Evolutionary conservation across 2,329 filamentous ascomycete species (phyloP).

Genomic region (Dactylellina drechsleri): DNA sequence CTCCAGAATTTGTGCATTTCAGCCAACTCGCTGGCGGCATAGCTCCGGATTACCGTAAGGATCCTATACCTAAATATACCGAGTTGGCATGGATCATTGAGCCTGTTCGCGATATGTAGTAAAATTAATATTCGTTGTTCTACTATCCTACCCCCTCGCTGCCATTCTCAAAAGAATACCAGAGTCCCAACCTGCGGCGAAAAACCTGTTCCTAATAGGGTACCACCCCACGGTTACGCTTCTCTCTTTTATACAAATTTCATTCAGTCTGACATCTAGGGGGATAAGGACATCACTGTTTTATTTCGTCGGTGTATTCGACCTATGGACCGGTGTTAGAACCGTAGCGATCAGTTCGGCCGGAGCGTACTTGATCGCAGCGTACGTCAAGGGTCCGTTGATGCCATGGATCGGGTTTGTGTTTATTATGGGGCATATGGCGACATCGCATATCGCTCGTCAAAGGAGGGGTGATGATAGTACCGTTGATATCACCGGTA

Average conservation of each 20-base stretch:
- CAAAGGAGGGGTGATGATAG: conserved; percentile 75
- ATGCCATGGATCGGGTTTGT: conserved; percentile 98
- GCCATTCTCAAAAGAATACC: conserved; percentile 88
- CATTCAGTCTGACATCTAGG: background rate
- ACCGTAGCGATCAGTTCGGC: conserved; percentile 82
- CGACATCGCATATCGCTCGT: conserved; percentile 84
- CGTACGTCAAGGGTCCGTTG: conserved; percentile 83
- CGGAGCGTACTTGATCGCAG: conserved; percentile 83
- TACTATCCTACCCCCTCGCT: conserved; percentile 91
- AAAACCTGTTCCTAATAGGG: conserved; percentile 88
- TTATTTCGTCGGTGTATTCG: conserved; percentile 91
- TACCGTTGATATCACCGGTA: conserved; percentile 82
- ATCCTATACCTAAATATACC: background rate
- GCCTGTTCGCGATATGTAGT: conserved; percentile 67
- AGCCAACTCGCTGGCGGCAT: conserved; percentile 37
- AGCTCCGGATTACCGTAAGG: conserved; percentile 43
- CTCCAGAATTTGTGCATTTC: conserved; percentile 37
- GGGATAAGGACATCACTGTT: conserved; percentile 77
- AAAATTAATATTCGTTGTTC: conserved; percentile 89
- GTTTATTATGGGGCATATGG: conserved; percentile 96
- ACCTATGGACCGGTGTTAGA: conserved; percentile 84
- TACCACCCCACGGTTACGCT: conserved; percentile 61
- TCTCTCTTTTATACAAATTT: background rate
- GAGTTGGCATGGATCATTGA: background rate
- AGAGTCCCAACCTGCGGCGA: conserved; percentile 81